Evolutionary conservation across 306 rosid species (phyloP), one percentile per base, ranked within the genome.

Genomic region (Citrullus colocynthis): DNA sequence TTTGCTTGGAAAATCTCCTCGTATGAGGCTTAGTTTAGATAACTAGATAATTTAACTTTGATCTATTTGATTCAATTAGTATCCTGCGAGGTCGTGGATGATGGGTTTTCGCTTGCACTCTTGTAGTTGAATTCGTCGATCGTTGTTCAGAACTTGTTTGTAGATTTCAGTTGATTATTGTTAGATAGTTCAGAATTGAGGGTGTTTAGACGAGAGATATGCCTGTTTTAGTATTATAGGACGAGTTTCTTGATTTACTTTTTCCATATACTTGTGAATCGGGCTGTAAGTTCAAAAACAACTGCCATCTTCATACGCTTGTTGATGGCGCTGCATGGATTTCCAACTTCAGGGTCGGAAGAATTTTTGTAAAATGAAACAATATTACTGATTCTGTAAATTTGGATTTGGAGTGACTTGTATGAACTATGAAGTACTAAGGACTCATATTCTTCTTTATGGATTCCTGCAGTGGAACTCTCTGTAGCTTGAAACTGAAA

Each of bases 401-500:
- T 45, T 72, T 49, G 77, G 42, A 52, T 30, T 6, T 20, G 54
- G 61, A 15, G 17, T 11, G 21, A 7, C 48, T 52, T 74, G 61
- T 30, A 73, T 51, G 1, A 16, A 72, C 11, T 74, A 20, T 15
- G 60, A 74, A 74, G 62, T 37, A 32, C 48, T 21, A 16, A 17
- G 45, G 39, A 7, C 28, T 52, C 11, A 17, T 28, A 30, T 72
- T 49, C 42, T 72, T 48, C 39, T 72, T 11, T 55, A 20, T 57
- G 79, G 65, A 57, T 55, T 41, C 44, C 41, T 83, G 78, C 81
- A 13, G 72, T 17, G 61, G 82, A 9, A 62, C 73, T 72, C 10
- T 76, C 17, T 70, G 18, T 7, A 20, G 10, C 51, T 80, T 12
- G 80, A 59, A 81, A 59, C 80, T 62, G 83, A 84, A 79, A 49